Base-by-base conservation (phyloP, 108 stramenopile genomes). In the Craspedostauros australis region DNA sequence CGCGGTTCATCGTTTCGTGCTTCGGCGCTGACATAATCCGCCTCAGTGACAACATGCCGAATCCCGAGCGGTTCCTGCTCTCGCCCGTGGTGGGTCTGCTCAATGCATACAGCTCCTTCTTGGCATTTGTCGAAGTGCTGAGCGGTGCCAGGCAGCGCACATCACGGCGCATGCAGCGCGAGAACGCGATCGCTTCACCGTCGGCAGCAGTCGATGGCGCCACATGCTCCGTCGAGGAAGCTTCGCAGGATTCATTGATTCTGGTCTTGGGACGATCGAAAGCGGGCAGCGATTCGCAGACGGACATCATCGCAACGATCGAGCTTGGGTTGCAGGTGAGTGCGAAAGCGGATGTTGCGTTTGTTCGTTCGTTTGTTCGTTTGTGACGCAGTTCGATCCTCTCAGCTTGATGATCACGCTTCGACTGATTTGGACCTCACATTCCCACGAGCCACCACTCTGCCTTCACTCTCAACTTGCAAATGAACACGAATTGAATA, bases 1-100 rank as follows among this genome's bases (percentile, higher is more conserved):
- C 76, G 7, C 70, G 70, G 28, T 80, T 88, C 23, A 70, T 82
- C 33, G 57, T 92, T 28, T 64, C 82, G 20, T 67, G 77, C 9
- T 92, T 92, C 66, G 90, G 86, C 29, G 82, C 76, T 15, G 77
- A 82, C n/a, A 76, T 71, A 3, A 84, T 92, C 20, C 53, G 70
- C 25, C 47, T 88, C 19, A 72, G 68, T 18, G 37, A 62, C 27
- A 80, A 84, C 54, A 53, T 73, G 61, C 72, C 46, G 52, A 54
- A 61, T 21, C 68, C 80, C 19, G 90, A 85, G 63, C 60, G 77
- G 48, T 64, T 75, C 9, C 39, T 87, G 0, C 18, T 86, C 1
- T 42, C 66, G 16, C 86, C 90, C 0, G 71, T 79, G 7, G 75
- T 84, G n/a, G 76, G 68, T 39, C 51, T 80, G 45, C 57, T 85